Evolutionary conservation across 805 yeast species (phyloP).

Genomic region (Schwanniomyces occidentalis): DNA sequence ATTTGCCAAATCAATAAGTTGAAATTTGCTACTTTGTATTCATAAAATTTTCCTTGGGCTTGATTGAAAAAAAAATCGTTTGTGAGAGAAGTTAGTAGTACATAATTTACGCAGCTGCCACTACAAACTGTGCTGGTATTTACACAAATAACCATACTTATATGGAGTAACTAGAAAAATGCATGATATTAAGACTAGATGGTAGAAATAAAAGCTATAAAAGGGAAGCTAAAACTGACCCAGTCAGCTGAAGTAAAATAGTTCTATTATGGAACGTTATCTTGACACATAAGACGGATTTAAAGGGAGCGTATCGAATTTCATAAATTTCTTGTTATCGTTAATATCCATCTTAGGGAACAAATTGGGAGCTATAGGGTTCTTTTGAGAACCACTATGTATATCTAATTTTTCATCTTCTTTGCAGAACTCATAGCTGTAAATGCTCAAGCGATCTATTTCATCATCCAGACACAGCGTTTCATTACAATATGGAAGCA

Average conservation of each 20-base stretch:
- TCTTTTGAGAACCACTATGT: constrained; percentile 1
- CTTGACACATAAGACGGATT: constrained; percentile 26
- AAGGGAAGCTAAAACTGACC: constrained; percentile 1
- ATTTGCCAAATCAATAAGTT: no score
- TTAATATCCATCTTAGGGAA: constrained; percentile 33
- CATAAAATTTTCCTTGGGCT: background rate
- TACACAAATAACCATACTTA: background rate
- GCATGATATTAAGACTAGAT: background rate
- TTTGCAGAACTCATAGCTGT: background rate
- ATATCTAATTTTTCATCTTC: no score
- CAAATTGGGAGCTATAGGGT: constrained; percentile 37
- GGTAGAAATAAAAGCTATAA: background rate
- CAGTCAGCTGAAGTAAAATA: no score
- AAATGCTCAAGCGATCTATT: background rate
- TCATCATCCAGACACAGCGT: no score
- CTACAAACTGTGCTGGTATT: background rate
- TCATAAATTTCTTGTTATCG: constrained; percentile 25
- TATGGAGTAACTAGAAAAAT: background rate
- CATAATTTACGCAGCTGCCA: background rate
- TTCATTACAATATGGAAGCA: no score
- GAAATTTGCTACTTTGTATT: background rate
- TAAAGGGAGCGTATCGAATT: constrained; percentile 26
- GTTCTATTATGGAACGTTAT: no score
- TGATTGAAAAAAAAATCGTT: background rate
- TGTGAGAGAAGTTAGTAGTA: background rate